Evolutionary conservation across 306 rosid species (phyloP).

Genomic region (Cyclanthera cordifolia): DNA sequence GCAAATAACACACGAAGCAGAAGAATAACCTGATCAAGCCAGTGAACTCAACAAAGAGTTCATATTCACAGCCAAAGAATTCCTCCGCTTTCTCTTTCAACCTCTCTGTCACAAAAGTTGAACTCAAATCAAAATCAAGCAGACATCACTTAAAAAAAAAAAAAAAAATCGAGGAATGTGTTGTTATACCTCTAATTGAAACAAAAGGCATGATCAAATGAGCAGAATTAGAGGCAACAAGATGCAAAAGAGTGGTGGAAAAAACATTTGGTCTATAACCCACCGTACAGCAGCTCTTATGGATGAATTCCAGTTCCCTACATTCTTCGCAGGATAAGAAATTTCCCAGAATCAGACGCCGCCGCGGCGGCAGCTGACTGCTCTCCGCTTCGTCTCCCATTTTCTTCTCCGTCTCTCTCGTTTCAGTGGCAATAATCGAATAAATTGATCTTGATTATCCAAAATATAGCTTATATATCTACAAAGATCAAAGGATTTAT

Average conservation of each 20-base stretch:
- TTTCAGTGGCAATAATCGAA: neutral
- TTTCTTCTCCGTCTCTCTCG: neutral
- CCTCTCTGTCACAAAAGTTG: conserved; percentile 48
- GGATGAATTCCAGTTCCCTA: conserved; percentile 72
- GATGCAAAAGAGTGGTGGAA: conserved; percentile 83
- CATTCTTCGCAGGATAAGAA: conserved; percentile 11
- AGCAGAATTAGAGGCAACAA: conserved; percentile 56
- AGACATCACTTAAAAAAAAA: neutral
- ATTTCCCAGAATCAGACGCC: conserved; percentile 9
- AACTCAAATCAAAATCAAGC: conserved; percentile 3
- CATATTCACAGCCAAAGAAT: conserved; percentile 63
- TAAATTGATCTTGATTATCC: neutral
- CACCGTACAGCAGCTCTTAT: conserved; percentile 73
- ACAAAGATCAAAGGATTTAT: neutral
- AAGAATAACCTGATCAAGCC: conserved; percentile 70
- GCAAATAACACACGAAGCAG: neutral
- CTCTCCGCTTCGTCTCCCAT: conserved; percentile 6
- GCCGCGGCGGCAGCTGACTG: neutral
- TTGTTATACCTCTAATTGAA: conserved; percentile 47
- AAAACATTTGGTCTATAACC: conserved; percentile 82
- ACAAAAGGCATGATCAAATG: conserved; percentile 64
- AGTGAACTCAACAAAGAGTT: conserved; percentile 76
- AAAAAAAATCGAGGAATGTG: neutral
- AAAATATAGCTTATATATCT: neutral
- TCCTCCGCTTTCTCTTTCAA: conserved; percentile 84